Base-by-base conservation (phyloP, 1,284 basidiomycete species). In the Ceratobasidium sp. region DNA sequence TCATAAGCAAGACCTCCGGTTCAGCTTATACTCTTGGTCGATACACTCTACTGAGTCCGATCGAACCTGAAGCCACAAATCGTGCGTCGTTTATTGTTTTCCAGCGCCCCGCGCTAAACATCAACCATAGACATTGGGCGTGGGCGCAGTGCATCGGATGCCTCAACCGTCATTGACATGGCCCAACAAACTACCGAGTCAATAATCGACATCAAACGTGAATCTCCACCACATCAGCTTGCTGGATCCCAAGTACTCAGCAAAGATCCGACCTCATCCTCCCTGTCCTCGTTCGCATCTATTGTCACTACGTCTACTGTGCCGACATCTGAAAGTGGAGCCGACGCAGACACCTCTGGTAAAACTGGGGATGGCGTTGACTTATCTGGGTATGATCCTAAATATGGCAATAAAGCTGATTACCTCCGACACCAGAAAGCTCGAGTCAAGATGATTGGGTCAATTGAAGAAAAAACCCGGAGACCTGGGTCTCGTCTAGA, bases 361-460 rank as follows among this genome's bases (percentile, higher is more conserved):
- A 55, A 27, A 23, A 18, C 59, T 30, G 35, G 52, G 6, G 50
- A 54, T 27, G 71, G 27, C 4, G 18, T 59, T 33, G 71, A 74
- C n/a, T 46, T 50, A 27, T 62, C 71, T 74, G 71, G 71, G 60
- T 74, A 74, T 52, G 48, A 74, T 59, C 71, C 71, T 59, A 74
- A 74, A 38, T 74, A 74, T 55, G 71, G 71, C 60, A 65, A 74
- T 41, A 74, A 65, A 54, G 60, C 71, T 55, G 71, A 74, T 33
- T 74, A 50, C 46, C 44, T 74, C 16, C 71, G 71, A 41, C 71
- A 55, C 30, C 71, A 74, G 46, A 74, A 74, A 44, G 71, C 48
- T 54, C 71, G 71, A 64, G 50, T 52, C 48, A 74, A 65, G 20
- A 65, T 65, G 59, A 48, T 64, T 46, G 71, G 64, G n/a, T 74